A percentile compares a stretch with the other conserved stretches of the same genome.
Evolutionary conservation across 2,329 filamentous ascomycete genomes (phyloP).

Genomic region (Penicillium olsonii): DNA sequence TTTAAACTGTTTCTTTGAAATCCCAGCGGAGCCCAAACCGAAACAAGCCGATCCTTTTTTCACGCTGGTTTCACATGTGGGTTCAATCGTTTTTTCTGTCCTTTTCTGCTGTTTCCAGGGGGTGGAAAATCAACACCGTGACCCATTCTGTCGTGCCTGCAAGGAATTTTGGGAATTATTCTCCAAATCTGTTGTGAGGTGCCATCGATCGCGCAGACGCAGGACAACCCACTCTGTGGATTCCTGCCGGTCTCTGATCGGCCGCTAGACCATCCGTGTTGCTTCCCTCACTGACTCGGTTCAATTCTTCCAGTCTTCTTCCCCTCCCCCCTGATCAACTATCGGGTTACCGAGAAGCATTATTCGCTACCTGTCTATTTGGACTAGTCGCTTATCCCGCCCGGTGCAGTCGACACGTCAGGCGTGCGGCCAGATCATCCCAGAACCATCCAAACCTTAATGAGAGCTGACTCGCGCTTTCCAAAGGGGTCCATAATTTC

Average conservation of each 20-base stretch:
- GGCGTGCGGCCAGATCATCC: neutral
- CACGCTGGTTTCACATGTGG: constrained; percentile 8
- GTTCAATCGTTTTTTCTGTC: neutral
- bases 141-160: neutral
- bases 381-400: constrained; percentile 15
- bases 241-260: constrained; percentile 23
- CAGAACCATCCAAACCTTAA: constrained; percentile 15
- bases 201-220: constrained; percentile 12
- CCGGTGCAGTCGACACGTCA: constrained; percentile 24
- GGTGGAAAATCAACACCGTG: neutral
- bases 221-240: constrained; percentile 24
- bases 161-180: constrained; percentile 14
- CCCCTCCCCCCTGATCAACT: constrained; percentile 15
- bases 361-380: constrained; percentile 5
- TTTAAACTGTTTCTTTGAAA: constrained; percentile 5
- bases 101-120: neutral
- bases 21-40: constrained; percentile 10
- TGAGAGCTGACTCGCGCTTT: constrained; percentile 10
- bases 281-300: constrained; percentile 19
- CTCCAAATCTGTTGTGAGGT: constrained; percentile 7
- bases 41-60: constrained; percentile 1
- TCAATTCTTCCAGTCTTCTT: constrained; percentile 14
- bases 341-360: neutral
- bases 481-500: constrained; percentile 3
- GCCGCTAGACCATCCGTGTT: constrained; percentile 24